These are phyloP conservation scores for Hyphodiscus hymeniophilus DNA, from an alignment of 495 filamentous ascomycete genomes.

Conservation along the genomic window DNA sequence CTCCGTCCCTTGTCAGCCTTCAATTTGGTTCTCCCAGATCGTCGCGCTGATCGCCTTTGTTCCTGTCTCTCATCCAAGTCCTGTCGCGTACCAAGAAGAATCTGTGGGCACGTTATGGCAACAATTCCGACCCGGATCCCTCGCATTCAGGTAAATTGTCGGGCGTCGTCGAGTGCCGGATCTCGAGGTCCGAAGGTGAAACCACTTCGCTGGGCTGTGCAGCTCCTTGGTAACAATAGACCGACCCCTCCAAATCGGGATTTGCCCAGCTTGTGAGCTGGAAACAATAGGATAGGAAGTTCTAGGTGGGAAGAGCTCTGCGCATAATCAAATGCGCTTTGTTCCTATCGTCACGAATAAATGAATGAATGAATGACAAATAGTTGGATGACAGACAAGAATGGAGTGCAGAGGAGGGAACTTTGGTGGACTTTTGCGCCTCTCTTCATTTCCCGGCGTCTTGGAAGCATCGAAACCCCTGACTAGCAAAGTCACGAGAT, in stretches of 20 bases:
- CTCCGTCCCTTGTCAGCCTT: conserved; percentile 1
- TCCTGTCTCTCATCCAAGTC: no score
- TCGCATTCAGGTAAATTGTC: background rate
- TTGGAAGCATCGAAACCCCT: background rate
- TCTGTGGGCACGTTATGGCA: no score
- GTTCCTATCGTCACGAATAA: background rate
- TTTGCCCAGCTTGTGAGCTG: background rate
- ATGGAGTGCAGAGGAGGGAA: background rate
- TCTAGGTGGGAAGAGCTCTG: background rate
- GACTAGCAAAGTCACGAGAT: no score
- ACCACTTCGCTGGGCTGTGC: conserved; percentile 15
- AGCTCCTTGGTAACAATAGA: background rate
- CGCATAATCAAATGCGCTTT: background rate
- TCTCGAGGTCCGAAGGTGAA: conserved; percentile 6
- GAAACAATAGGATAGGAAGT: background rate
- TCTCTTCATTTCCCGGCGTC: background rate
- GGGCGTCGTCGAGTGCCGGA: background rate
- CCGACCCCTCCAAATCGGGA: background rate
- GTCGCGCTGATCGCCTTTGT: background rate
- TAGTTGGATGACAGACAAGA: background rate
- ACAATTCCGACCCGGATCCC: no score
- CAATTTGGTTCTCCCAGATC: background rate
- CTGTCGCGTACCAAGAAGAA: no score
- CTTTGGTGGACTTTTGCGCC: background rate
- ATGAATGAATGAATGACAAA: background rate